Evolutionary conservation across 768 basidiomycete species (phyloP).

Genomic region (Tricholoma flavovirens): DNA sequence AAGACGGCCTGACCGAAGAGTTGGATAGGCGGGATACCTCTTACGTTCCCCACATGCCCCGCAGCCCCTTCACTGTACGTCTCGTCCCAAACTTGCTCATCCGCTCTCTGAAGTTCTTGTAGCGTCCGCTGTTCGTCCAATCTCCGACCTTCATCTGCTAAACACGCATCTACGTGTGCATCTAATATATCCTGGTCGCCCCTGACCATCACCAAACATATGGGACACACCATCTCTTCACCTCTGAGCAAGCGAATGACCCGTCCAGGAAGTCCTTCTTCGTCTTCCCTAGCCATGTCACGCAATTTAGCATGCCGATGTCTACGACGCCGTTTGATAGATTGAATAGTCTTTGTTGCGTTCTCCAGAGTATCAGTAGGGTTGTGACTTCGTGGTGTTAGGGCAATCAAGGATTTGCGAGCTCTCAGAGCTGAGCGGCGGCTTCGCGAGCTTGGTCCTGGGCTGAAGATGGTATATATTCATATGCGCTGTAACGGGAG

Average conservation of each 20-base stretch:
- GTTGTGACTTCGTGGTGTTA: conserved; percentile 12
- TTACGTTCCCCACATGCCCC: conserved; percentile 43
- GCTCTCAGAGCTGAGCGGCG: conserved; percentile 36
- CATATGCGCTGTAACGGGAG: not conserved
- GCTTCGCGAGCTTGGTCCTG: conserved; percentile 30
- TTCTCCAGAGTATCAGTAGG: conserved; percentile 27
- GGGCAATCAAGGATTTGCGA: conserved; percentile 31
- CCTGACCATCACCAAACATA: conserved; percentile 50
- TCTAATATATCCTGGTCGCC: conserved; percentile 72
- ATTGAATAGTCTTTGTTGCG: conserved; percentile 49
- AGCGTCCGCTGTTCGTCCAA: conserved; percentile 40
- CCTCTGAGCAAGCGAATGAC: conserved; percentile 28
- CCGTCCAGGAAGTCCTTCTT: conserved; percentile 31
- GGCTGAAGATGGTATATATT: conserved; percentile 16
- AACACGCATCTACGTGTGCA: conserved; percentile 78
- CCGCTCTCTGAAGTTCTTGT: conserved; percentile 22
- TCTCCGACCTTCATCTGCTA: conserved; percentile 48
- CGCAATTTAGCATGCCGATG: conserved; percentile 61
- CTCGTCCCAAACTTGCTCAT: conserved; percentile 27
- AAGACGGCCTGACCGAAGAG: not conserved
- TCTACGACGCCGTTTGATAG: conserved; percentile 66
- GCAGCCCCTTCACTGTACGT: conserved; percentile 23
- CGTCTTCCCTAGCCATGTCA: conserved; percentile 60
- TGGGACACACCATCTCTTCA: conserved; percentile 56
- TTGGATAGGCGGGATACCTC: conserved; percentile 25